Conservation (phyloP, 371 early-diverging fungal genomes). For the Mortierella sp. region DNA sequence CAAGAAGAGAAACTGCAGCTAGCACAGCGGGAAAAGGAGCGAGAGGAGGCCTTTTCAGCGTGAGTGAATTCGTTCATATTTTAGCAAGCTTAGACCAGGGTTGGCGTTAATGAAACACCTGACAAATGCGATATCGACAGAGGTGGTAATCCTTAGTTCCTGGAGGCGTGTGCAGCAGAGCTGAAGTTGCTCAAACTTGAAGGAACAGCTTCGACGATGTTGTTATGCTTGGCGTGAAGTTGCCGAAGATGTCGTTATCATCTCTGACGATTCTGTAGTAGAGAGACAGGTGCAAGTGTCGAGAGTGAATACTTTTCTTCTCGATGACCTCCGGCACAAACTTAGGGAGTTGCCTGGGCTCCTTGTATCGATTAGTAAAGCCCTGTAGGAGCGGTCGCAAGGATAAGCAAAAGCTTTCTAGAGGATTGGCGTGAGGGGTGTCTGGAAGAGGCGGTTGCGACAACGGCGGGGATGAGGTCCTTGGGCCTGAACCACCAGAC, state of each 20-base stretch:
- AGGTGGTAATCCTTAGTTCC: not conserved
- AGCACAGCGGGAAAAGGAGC: not conserved
- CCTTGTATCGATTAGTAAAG: no score
- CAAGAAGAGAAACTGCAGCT: not conserved
- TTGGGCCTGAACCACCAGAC: not conserved
- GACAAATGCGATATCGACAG: not conserved
- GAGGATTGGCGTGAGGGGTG: conserved; percentile 13
- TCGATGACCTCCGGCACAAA: not conserved
- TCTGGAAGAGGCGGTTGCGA: conserved; percentile 17
- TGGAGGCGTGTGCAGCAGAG: not conserved
- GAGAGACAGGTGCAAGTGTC: not conserved
- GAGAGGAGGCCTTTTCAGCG: not conserved
- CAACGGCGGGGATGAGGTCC: not conserved
- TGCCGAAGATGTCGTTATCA: no score
- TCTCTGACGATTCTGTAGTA: not conserved
- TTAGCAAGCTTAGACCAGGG: not conserved
- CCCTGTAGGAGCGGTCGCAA: not conserved
- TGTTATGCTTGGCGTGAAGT: no score
- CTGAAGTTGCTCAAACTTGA: not conserved
- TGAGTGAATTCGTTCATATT: not conserved
- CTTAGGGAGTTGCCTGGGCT: no score
- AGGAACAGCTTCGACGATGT: no score
- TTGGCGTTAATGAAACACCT: not conserved
- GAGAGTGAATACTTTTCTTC: not conserved
- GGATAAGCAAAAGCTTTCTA: not conserved